Evolutionary conservation across 768 basidiomycete genomes (phyloP), one percentile per base, ranked within the genome.

Genomic region (Agaricus blazei): DNA sequence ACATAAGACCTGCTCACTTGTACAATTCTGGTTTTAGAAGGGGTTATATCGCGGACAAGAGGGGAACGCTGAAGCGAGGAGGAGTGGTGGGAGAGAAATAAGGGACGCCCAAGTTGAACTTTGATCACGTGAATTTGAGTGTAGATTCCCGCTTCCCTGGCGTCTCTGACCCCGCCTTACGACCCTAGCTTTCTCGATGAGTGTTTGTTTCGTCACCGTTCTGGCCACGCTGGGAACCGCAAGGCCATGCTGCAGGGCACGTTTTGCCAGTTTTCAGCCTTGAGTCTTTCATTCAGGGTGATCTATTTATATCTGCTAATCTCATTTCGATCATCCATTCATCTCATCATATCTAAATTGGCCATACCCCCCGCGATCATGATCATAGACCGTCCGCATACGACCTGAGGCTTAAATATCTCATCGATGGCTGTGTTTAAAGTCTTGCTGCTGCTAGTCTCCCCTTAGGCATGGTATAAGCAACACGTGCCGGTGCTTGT

Each of bases 1-100:
- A 53, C 8, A 34, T 11, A 41, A 57, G 11, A 54, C 59, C 59
- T 34, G 52, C 67, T 60, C 61, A 63, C 62, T 60, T 34, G 60
- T 63, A 61, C 34, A 46, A 38, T 40, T 37, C 26, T 12, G 29
- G n/a, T 40, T 46, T 36, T 12, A 36, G 15, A 15, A 31, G 15
- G 31, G 34, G 8, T 31, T 52, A 48, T 24, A n/a, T 29, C 40
- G 44, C 27, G 44, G 46, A 44, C 11, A 9, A 28, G 56, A 37
- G 29, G 56, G 26, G n/a, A 29, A 27, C 34, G 34, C 34, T 3
- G 40, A 51, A 29, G 36, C 11, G 29, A n/a, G 31, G 51, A 12
- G 40, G 48, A 37, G 27, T 40, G 31, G 57, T 53, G 51, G 46
- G 37, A 26, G 45, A 47, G 36, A 45, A 48, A 52, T 38, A 41